Evolutionary conservation across 345 rosid genomes (phyloP).

Genomic region (Euphorbia tirucalli): DNA sequence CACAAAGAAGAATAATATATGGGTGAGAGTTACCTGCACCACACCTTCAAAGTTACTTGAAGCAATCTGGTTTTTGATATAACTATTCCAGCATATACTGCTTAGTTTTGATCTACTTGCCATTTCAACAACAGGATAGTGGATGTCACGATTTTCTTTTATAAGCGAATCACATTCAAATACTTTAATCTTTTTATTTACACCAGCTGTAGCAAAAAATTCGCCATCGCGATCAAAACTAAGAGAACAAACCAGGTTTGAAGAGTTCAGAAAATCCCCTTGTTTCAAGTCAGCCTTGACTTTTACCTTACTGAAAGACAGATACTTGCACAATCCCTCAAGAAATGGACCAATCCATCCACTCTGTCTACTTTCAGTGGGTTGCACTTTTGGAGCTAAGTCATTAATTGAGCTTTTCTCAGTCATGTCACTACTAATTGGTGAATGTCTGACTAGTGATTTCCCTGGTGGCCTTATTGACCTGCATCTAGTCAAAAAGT

Average conservation of each 20-base stretch:
- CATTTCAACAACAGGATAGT: constrained; percentile 94
- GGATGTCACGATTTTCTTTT: constrained; percentile 66
- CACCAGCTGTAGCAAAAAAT: constrained; percentile 91
- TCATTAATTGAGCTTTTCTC: constrained; percentile 80
- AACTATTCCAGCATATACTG: constrained; percentile 87
- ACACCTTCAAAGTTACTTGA: constrained; percentile 98
- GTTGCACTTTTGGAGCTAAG: constrained; percentile 45
- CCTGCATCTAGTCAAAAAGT: constrained; percentile 72
- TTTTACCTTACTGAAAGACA: constrained; percentile 74
- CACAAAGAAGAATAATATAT: not conserved
- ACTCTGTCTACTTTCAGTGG: constrained; percentile 41
- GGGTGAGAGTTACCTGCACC: constrained; percentile 63
- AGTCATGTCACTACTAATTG: constrained; percentile 62
- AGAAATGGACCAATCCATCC: constrained; percentile 97
- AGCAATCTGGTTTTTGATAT: constrained; percentile 88
- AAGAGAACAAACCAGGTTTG: constrained; percentile 85
- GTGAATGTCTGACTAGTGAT: constrained; percentile 47
- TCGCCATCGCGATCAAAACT: constrained; percentile 92
- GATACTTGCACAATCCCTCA: constrained; percentile 88
- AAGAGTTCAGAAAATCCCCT: constrained; percentile 83
- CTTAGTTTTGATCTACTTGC: constrained; percentile 78
- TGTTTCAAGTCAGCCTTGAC: constrained; percentile 90
- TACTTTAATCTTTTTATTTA: constrained; percentile 90
- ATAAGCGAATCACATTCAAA: constrained; percentile 75
- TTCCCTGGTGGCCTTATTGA: constrained; percentile 52